A percentile compares a stretch with the other conserved stretches of the same genome.
Evolutionary conservation across 2,329 filamentous ascomycete species (phyloP).

Genomic region (Colletotrichum tofieldiae): DNA sequence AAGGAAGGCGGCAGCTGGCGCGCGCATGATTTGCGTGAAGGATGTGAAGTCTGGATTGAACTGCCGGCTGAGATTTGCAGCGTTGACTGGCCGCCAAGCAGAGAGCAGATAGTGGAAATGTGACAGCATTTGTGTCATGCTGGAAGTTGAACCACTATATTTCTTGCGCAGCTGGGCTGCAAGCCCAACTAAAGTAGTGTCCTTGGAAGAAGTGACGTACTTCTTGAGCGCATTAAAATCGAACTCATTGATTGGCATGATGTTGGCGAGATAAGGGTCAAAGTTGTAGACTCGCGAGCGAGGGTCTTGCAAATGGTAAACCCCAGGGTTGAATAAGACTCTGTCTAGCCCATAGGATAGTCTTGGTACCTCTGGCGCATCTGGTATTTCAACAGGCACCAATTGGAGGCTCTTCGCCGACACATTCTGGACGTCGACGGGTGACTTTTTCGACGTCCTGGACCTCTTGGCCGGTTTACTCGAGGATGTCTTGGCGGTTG

Average conservation of each 20-base stretch:
- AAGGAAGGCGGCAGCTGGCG: slow-evolving; percentile 86
- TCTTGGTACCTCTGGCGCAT: slow-evolving; percentile 65
- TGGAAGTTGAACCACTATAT: slow-evolving; percentile 96
- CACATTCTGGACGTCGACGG: slow-evolving; percentile 19
- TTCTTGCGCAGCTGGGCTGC: slow-evolving; percentile 79
- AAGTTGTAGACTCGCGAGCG: slow-evolving; percentile 95
- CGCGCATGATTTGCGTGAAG: slow-evolving; percentile 81
- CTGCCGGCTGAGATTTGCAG: slow-evolving; percentile 75
- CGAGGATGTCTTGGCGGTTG: background rate
- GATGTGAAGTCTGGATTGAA: slow-evolving; percentile 74
- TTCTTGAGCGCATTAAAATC: slow-evolving; percentile 89
- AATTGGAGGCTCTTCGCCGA: slow-evolving; percentile 46
- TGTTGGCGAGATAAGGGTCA: slow-evolving; percentile 91
- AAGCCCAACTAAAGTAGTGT: slow-evolving; percentile 78
- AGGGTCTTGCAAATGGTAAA: slow-evolving; percentile 92
- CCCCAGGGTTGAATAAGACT: slow-evolving; percentile 95
- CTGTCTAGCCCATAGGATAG: slow-evolving; percentile 85
- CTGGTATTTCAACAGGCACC: slow-evolving; percentile 51
- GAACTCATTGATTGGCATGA: slow-evolving; percentile 95
- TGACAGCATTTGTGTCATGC: slow-evolving; percentile 88
- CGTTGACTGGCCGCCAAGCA: slow-evolving; percentile 81
- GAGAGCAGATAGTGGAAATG: slow-evolving; percentile 97
- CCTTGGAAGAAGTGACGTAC: slow-evolving; percentile 94
- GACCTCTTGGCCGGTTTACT: slow-evolving; percentile 4
- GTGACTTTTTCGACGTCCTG: background rate